Percentiles rank a stretch among this genome's conserved stretches.
phyloP scores from a whole-genome alignment of 805 yeast genomes.

The Candida mattraensis region DNA sequence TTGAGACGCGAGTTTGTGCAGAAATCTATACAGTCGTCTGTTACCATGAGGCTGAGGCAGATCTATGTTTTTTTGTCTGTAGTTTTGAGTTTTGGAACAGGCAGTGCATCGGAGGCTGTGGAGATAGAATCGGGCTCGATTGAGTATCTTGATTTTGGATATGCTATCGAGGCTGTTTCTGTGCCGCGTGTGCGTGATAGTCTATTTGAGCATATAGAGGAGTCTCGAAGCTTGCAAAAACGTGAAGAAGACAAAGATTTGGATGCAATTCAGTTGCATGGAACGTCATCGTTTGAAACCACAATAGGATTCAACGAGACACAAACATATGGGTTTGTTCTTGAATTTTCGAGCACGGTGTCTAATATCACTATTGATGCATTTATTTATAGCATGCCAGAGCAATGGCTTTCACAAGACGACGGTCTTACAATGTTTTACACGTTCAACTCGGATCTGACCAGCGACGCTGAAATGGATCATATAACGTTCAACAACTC shows the following conservation, averaged over 20 bases:
- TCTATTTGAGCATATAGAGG: slow-evolving; percentile 1
- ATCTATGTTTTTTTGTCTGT: too few relatives aligned
- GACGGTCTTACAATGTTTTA: slow-evolving; percentile 7
- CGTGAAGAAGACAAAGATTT: too few relatives aligned
- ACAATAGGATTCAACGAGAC: slow-evolving; percentile 14
- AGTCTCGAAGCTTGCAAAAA: too few relatives aligned
- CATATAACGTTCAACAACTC: slow-evolving; percentile 4
- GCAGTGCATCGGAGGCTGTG: too few relatives aligned
- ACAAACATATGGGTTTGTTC: slow-evolving; percentile 13
- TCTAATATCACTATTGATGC: slow-evolving; percentile 6
- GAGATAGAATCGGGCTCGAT: too few relatives aligned
- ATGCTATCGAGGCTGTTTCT: too few relatives aligned
- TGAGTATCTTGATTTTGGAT: too few relatives aligned
- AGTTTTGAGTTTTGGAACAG: too few relatives aligned
- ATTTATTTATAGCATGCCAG: slow-evolving; percentile 3
- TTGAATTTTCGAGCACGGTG: slow-evolving; percentile 1
- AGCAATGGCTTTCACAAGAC: slow-evolving; percentile 5
- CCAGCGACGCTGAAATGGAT: slow-evolving; percentile 1
- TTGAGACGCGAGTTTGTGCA: too few relatives aligned
- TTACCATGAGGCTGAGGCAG: too few relatives aligned
- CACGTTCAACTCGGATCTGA: slow-evolving; percentile 10
- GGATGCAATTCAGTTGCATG: neutral
- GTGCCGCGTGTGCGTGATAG: too few relatives aligned
- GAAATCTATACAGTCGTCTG: too few relatives aligned
- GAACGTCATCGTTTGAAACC: slow-evolving; percentile 5